Conservation (phyloP, 306 rosid species). For the Acacia melanoxylon region DNA sequence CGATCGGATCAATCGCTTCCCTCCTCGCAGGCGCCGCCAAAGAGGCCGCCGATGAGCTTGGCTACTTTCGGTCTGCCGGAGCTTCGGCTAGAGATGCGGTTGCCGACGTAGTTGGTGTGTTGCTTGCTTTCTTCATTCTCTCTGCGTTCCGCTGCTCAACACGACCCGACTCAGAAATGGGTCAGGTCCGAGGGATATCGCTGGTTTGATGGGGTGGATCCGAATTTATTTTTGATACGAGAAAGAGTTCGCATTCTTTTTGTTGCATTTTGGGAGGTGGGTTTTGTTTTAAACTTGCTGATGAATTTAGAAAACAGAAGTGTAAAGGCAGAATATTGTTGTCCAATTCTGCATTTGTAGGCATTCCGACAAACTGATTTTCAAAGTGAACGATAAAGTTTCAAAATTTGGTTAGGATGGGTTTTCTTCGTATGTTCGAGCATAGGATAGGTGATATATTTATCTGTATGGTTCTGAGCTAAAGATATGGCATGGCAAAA, state of each 20-base stretch:
- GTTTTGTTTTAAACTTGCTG: background rate
- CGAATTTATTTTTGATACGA: background rate
- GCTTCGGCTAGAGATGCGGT: conserved; percentile 58
- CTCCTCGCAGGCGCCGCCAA: conserved; percentile 59
- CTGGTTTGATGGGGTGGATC: conserved; percentile 48
- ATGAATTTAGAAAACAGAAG: background rate
- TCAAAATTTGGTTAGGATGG: background rate
- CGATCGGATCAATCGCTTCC: conserved; percentile 49
- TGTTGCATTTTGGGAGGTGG: background rate
- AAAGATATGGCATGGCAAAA: background rate
- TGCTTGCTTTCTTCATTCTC: conserved; percentile 49
- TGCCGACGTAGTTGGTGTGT: conserved; percentile 67
- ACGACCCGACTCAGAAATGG: conserved; percentile 21
- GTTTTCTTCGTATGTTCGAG: background rate
- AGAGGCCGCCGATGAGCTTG: conserved; percentile 64
- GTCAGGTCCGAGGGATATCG: conserved; percentile 35
- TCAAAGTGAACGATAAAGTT: background rate
- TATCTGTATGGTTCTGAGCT: background rate
- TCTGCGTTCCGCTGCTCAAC: conserved; percentile 27
- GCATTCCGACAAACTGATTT: background rate
- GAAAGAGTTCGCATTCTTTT: background rate
- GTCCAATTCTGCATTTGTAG: background rate
- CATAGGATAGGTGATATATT: background rate
- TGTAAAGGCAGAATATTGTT: background rate
- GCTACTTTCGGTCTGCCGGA: conserved; percentile 58